phyloP scores from a whole-genome alignment of 768 basidiomycete genomes.

The Rhizopogon roseolus region DNA sequence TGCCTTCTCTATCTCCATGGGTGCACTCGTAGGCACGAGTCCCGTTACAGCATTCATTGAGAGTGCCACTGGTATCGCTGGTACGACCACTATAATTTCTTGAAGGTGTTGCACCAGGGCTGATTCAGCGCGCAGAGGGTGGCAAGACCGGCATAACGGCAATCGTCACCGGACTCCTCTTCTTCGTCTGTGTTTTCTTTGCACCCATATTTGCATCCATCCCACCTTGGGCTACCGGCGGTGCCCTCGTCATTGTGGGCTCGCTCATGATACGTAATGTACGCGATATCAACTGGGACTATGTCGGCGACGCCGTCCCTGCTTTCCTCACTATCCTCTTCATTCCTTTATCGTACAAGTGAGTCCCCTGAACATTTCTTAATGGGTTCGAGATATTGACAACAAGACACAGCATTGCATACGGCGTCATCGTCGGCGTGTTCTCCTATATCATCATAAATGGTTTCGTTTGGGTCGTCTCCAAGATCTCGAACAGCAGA shows the following conservation, averaged over 20 bases:
- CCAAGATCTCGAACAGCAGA: constrained; percentile 51
- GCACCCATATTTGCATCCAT: constrained; percentile 86
- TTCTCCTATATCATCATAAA: constrained; percentile 69
- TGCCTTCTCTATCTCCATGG: constrained; percentile 77
- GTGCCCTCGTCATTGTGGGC: constrained; percentile 82
- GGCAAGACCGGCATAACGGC: constrained; percentile 86
- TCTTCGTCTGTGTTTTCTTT: constrained; percentile 85
- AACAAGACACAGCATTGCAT: constrained; percentile 60
- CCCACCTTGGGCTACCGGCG: constrained; percentile 83
- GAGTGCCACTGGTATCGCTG: constrained; percentile 75
- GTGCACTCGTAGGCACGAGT: constrained; percentile 73
- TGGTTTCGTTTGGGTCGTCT: constrained; percentile 55
- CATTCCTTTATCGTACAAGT: constrained; percentile 80
- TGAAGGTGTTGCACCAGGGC: constrained; percentile 3
- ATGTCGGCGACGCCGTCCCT: constrained; percentile 81
- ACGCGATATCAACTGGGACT: constrained; percentile 85
- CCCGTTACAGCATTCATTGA: constrained; percentile 84
- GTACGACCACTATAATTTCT: constrained; percentile 28
- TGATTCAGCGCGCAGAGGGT: constrained; percentile 50
- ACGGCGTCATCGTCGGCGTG: constrained; percentile 83
- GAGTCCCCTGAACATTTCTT: constrained; percentile 14
- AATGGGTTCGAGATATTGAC: neutral
- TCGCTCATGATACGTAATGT: constrained; percentile 87
- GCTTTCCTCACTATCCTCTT: constrained; percentile 80
- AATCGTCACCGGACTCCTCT: constrained; percentile 63